Base-by-base conservation (phyloP, 768 basidiomycete species). In the Trametes elegans region DNA sequence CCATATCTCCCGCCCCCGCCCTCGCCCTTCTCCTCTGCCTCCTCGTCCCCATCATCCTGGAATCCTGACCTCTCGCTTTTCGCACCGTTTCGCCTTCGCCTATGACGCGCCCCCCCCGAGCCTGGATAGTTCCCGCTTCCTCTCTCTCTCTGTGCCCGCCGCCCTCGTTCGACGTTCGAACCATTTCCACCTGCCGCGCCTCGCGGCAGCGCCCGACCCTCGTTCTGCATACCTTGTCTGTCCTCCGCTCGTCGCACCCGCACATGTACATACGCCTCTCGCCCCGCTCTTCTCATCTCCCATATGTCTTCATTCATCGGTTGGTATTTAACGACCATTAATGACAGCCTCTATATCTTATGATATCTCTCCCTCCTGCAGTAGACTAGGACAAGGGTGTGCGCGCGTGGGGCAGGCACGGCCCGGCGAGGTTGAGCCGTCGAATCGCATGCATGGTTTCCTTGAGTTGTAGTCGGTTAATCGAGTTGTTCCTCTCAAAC, bases 241-340 rank as follows among this genome's bases (percentile, higher is more conserved):
- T 35, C 28, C 18, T 43, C 28, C 41, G 14, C 26, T 24, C 42
- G 45, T 28, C 46, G 32, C 57, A 48, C 49, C 44, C 43, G 43
- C 49, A 49, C 36, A 59, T 54, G 48, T 59, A 54, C 42, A 58
- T 53, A 53, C 6, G 27, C 28, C 28, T 28, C 36, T 42, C 41
- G 21, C 38, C 24, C 34, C 28, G 24, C 16, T 49, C 42, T 9
- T 43, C 41, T 28, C 46, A 29, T 39, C 42, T 18, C 11, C 40
- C 29, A 38, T 57, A 29, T 57, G 28, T 42, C 47, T 46, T 46
- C 40, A n/a, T n/a, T n/a, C n/a, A n/a, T 54, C 57, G 57, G 57
- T 54, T 54, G 49, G 52, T 59, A 59, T 59, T 59, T 59, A 59
- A 59, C 57, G 57, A 59, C 57, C 41, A 27, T 41, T 59, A 59